These are phyloP conservation scores for Fusarium verticillioides DNA, from an alignment of 2,329 filamentous ascomycete species.

Conservation along the genomic window DNA sequence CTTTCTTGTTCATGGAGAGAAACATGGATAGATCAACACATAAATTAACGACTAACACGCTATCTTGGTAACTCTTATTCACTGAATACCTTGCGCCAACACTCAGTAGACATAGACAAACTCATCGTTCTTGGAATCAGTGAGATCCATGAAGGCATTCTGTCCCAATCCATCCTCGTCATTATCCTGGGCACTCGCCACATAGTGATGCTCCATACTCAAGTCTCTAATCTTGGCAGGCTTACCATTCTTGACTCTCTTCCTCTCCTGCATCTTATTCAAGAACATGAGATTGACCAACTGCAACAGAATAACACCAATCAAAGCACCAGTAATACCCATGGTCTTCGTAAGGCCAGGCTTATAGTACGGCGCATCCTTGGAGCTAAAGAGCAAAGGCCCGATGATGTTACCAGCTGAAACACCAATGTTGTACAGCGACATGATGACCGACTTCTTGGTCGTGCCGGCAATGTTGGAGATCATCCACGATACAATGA, in stretches of 20 bases:
- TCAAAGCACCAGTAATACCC: constrained; percentile 64
- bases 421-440: constrained; percentile 70
- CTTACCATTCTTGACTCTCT: constrained; percentile 69
- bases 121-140: constrained; percentile 74
- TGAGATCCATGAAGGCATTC: constrained; percentile 68
- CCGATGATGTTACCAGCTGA: constrained; percentile 75
- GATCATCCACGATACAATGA: constrained; percentile 76
- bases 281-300: constrained; percentile 64
- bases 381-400: constrained; percentile 68
- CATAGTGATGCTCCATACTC: constrained; percentile 66
- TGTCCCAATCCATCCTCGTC: constrained; percentile 53
- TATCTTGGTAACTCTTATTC: neutral
- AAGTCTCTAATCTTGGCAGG: constrained; percentile 66
- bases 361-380: constrained; percentile 68
- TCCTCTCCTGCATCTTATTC: constrained; percentile 66
- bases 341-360: constrained; percentile 67
- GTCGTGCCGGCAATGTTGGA: constrained; percentile 75
- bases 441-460: constrained; percentile 73
- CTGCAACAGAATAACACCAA: constrained; percentile 64
- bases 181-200: constrained; percentile 1
- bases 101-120: constrained; percentile 71
- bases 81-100: neutral
- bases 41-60: neutral
- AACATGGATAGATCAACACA: neutral
- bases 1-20: fast-evolving